Conservation (phyloP, 179 eudicot genomes). For the Silene vulgaris region DNA sequence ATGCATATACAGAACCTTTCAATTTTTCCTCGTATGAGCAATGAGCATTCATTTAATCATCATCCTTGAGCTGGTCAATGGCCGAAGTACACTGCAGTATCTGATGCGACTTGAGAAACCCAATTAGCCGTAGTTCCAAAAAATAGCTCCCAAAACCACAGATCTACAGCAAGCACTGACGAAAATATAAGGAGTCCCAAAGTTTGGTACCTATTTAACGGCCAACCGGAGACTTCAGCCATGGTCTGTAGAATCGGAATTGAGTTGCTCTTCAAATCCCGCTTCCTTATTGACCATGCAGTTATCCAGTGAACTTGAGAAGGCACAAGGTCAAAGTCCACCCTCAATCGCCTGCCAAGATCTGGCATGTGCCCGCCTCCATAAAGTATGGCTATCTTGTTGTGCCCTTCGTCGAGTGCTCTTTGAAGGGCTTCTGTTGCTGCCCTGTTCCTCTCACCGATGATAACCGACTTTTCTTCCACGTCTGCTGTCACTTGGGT, state of each 20-base stretch:
- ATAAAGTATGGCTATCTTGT: conserved; percentile 78
- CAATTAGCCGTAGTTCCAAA: conserved; percentile 58
- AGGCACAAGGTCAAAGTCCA: conserved; percentile 75
- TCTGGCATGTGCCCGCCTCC: conserved; percentile 99
- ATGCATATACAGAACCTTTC: conserved; percentile 24
- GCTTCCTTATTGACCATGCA: conserved; percentile 79
- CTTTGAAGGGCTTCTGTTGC: conserved; percentile 65
- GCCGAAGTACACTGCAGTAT: conserved; percentile 38
- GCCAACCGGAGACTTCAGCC: conserved; percentile 82
- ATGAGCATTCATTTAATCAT: background rate
- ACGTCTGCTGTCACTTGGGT: conserved; percentile 66
- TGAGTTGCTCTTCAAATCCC: conserved; percentile 47
- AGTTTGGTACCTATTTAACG: conserved; percentile 76
- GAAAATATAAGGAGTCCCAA: conserved; percentile 69
- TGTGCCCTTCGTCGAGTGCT: conserved; percentile 69
- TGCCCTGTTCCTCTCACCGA: conserved; percentile 89
- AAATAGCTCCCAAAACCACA: conserved; percentile 87
- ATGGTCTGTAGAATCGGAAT: conserved; percentile 58
- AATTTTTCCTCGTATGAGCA: background rate
- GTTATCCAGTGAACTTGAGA: conserved; percentile 78
- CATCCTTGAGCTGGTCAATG: conserved; percentile 24
- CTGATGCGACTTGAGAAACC: conserved; percentile 51
- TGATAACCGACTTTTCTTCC: conserved; percentile 78
- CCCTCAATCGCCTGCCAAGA: conserved; percentile 67
- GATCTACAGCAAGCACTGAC: conserved; percentile 79